Conservation (phyloP, 2,329 filamentous ascomycete genomes). For the Dendryphion nanum region DNA sequence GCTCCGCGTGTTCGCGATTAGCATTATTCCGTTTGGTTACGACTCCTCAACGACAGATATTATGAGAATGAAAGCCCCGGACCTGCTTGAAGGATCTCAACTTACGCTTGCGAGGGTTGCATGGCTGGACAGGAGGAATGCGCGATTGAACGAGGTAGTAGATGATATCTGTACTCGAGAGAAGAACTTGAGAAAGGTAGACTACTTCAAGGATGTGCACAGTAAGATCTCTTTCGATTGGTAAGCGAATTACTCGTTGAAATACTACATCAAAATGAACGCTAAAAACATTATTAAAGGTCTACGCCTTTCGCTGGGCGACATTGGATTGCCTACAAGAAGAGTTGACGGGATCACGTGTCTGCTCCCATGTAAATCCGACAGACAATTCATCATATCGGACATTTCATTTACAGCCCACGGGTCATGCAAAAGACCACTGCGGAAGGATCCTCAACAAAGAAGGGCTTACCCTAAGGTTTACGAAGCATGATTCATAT, state of each 20-base stretch:
- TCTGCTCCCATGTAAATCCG: too few relatives aligned
- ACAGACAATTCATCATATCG: too few relatives aligned
- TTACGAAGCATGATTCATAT: too few relatives aligned
- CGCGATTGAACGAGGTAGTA: conserved; percentile 3
- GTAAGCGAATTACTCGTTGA: too few relatives aligned
- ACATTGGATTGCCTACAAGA: conserved; percentile 1
- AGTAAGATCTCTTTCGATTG: conserved; percentile 1
- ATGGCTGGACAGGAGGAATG: conserved; percentile 11
- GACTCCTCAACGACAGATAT: conserved; percentile 6
- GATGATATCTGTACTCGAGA: conserved; percentile 9
- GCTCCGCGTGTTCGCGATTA: conserved; percentile 12
- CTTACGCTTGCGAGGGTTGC: not conserved
- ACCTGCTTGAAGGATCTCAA: not conserved
- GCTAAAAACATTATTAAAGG: too few relatives aligned
- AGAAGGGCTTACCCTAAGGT: too few relatives aligned
- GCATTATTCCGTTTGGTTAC: conserved; percentile 11
- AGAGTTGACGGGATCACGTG: too few relatives aligned
- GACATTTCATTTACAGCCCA: too few relatives aligned
- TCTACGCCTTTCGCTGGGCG: not conserved
- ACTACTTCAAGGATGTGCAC: conserved; percentile 1
- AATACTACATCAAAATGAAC: too few relatives aligned
- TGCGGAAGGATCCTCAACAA: too few relatives aligned
- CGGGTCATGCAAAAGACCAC: too few relatives aligned
- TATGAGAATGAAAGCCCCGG: not conserved
- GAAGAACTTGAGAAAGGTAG: conserved; percentile 1